Conservation (phyloP, 768 basidiomycete species). For the Pleurotus sapidus region DNA sequence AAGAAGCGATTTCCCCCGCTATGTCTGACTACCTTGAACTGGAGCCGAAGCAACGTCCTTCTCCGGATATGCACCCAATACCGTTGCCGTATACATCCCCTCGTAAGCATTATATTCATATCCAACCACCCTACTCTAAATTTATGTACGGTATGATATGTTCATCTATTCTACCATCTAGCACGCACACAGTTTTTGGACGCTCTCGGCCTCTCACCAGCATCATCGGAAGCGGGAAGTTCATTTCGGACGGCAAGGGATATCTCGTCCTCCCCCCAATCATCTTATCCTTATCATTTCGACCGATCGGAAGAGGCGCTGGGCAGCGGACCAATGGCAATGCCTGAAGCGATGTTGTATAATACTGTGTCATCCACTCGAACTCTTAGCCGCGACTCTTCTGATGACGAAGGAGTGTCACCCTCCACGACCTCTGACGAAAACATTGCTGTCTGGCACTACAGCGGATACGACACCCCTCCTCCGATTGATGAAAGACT, state of each 20-base stretch:
- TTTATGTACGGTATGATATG: neutral
- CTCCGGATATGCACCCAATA: slow-evolving; percentile 39
- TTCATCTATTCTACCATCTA: slow-evolving; percentile 7
- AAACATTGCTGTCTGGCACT: slow-evolving; percentile 17
- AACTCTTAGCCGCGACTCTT: slow-evolving; percentile 27
- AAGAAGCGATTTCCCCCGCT: slow-evolving; percentile 28
- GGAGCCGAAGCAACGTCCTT: slow-evolving; percentile 21
- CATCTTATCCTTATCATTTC: slow-evolving; percentile 13
- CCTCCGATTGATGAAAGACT: slow-evolving; percentile 32
- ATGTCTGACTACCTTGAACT: slow-evolving; percentile 18
- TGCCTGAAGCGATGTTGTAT: slow-evolving; percentile 37
- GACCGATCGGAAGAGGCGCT: slow-evolving; percentile 33
- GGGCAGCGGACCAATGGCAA: slow-evolving; percentile 23
- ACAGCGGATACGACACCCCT: slow-evolving; percentile 36
- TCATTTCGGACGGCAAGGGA: slow-evolving; percentile 24
- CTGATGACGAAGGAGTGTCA: slow-evolving; percentile 12
- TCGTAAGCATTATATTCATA: neutral
- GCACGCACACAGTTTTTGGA: neutral
- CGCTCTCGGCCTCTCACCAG: slow-evolving; percentile 10
- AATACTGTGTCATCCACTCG: slow-evolving; percentile 22
- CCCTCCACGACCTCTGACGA: slow-evolving; percentile 15
- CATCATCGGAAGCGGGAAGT: slow-evolving; percentile 7
- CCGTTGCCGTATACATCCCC: slow-evolving; percentile 21
- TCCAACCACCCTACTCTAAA: neutral
- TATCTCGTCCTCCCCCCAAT: slow-evolving; percentile 11